phyloP scores from a whole-genome alignment of 108 stramenopile species.

The Stephanodiscus minutulus region DNA sequence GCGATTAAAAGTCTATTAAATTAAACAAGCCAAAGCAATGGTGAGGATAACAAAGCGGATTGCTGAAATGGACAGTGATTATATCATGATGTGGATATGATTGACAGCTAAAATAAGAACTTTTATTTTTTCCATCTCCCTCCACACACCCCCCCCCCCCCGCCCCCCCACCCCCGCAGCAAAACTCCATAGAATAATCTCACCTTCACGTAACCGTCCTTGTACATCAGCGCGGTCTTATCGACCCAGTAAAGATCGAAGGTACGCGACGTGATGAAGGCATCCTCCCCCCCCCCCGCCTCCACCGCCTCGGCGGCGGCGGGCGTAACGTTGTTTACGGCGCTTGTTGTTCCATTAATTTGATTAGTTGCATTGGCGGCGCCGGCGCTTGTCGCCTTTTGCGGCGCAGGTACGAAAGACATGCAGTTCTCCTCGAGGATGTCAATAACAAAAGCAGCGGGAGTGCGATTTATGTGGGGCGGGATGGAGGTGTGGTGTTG shows the following conservation, averaged over 20 bases:
- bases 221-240: conserved; percentile 82
- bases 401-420: conserved; percentile 91
- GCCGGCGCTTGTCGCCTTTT: conserved; percentile 74
- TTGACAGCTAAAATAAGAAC: too few relatives aligned
- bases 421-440: conserved; percentile 61
- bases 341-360: conserved; percentile 36
- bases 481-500: neutral
- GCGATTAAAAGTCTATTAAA: conserved; percentile 68
- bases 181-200: conserved; percentile 20
- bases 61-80: neutral
- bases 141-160: neutral
- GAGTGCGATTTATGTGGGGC: conserved; percentile 9
- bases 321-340: conserved; percentile 33
- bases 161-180: neutral
- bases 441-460: neutral
- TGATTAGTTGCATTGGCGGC: conserved; percentile 52
- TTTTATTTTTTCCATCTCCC: neutral
- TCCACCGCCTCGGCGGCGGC: conserved; percentile 55
- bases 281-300: conserved; percentile 54
- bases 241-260: conserved; percentile 91
- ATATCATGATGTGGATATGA: neutral
- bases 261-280: conserved; percentile 85
- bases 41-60: neutral
- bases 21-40: neutral
- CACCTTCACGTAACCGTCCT: conserved; percentile 87